Evolutionary conservation across 192 early-diverging fungal species (phyloP), one percentile per base, ranked within the genome.

Genomic region (Linderina pennispora): DNA sequence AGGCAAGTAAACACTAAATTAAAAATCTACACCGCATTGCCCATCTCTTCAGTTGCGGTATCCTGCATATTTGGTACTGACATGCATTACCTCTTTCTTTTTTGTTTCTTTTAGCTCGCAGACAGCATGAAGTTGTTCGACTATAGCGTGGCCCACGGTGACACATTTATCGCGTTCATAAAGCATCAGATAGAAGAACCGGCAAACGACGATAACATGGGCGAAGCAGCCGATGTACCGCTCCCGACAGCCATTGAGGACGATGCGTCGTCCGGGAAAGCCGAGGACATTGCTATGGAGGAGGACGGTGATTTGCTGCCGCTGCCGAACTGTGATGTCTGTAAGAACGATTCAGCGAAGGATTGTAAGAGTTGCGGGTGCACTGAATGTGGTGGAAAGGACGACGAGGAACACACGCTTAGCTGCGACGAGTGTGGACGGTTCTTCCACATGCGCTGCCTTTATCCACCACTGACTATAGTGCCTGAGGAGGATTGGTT

Each of bases 401-500:
- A 77, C 34, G 78, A 78, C 18, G 77, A 78, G 23, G 37, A 53
- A n/a, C 52, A 77, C 36, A 76, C 77, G 15, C 47, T 82, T 28
- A 71, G 74, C 5, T 82, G 80, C 53, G 80, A 82, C 49, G 75
- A 82, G 33, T 82, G 80, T 32, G 67, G 77, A 17, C 35, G 38
- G 6, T 80, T 75, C 46, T 82, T 43, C 56, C 80, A 82, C 45
- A 67, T 74, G 43, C 32, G 48, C 23, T 82, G 80, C 33, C 57
- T 78, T 3, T 55, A 61, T 0, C 50, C 47, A 17, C 71, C 62
- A 7, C 43, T 82, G 20, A 40, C 33, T 6, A 39, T 37, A 31
- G 35, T 75, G 0, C 80, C 80, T 1, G 45, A 45, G 35, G 78
- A 40, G 7, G 71, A 80, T 26, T 80, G 75, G 67, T 80, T 71